Base-by-base conservation (phyloP, 805 yeast species). In the Yamadazyma philogaea region DNA sequence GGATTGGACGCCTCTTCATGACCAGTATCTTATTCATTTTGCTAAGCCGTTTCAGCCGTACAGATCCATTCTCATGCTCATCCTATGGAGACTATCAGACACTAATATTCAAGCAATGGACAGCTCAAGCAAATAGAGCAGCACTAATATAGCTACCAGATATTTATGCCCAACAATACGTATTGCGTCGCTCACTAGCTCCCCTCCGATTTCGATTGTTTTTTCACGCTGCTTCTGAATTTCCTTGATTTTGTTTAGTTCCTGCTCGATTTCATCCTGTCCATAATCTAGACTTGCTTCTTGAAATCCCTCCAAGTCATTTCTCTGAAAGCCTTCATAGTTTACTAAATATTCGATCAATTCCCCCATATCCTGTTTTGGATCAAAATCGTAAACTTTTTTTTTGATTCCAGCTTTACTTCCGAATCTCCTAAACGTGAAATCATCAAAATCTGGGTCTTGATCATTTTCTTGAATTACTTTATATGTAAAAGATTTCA, bases 31-130 rank as follows among this genome's bases (percentile, higher is more conserved):
- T 39, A 70, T 72, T 39, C 68, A 68, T 19, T 67, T 81, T 27
- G 86, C 88, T 1, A 73, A 74, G 26, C 57, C 57, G 41, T 88
- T 80, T 54, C 60, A 63, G 36, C 96, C 96, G 0, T 82, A 82
- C 56, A 68, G 82, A 42, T 72, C 84, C 18, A 75, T 78, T 2
- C 74, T 85, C 39, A 85, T 84, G 87, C 56, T 84, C 54, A 49
- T 86, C 2, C 56, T 87, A 47, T 88, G 96, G 96, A 71, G 89
- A 46, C 50, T 84, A 19, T 72, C 85, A 16, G 68, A 77, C 26
- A 80, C 84, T 1, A 66, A 75, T 43, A 66, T 82, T 34, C 82
- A 74, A 1, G 80, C 66, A 2, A 53, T 70, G 39, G 66, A 59
- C 10, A 43, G 39, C 17, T 36, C 42, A 8, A 40, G 38, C 15